Conservation (phyloP, 768 basidiomycete species). For the Antrodiella citrinella region DNA sequence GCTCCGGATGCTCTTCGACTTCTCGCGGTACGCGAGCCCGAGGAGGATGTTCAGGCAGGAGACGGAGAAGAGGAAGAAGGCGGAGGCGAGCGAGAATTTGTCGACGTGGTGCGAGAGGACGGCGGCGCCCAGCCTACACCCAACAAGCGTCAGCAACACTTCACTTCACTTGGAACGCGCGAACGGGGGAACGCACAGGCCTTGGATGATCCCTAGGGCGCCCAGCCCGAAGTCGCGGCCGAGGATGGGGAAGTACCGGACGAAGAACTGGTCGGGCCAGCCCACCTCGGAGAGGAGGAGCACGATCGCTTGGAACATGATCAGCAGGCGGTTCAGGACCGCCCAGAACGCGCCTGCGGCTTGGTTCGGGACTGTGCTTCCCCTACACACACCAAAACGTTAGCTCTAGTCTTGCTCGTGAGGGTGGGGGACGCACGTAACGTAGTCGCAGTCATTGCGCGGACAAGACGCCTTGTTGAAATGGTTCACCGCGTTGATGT, state of each 20-base stretch:
- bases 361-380: conserved; percentile 84
- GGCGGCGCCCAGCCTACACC: conserved; percentile 40
- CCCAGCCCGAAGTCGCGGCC: conserved; percentile 82
- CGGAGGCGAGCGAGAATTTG: conserved; percentile 81
- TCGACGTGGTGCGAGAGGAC: conserved; percentile 60
- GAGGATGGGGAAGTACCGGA: conserved; percentile 78
- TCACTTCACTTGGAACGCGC: too few relatives aligned
- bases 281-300: conserved; percentile 78
- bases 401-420: too few relatives aligned
- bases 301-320: conserved; percentile 75
- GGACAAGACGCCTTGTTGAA: conserved; percentile 28
- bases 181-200: conserved; percentile 30
- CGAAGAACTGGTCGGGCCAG: conserved; percentile 73
- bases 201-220: conserved; percentile 80
- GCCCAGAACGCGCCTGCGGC: conserved; percentile 90
- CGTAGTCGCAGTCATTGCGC: conserved; percentile 56
- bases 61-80: conserved; percentile 85
- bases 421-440: conserved; percentile 40
- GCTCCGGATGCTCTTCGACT: conserved; percentile 56
- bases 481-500: conserved; percentile 66
- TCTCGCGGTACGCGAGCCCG: conserved; percentile 71
- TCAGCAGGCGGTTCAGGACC: conserved; percentile 78
- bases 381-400: too few relatives aligned
- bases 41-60: conserved; percentile 83
- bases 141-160: background rate